A percentile compares a stretch with the other conserved stretches of the same genome.
These are phyloP conservation scores for Sanguinoderma infundibulare DNA, from an alignment of 1,284 basidiomycete genomes.

Conservation along the genomic window DNA sequence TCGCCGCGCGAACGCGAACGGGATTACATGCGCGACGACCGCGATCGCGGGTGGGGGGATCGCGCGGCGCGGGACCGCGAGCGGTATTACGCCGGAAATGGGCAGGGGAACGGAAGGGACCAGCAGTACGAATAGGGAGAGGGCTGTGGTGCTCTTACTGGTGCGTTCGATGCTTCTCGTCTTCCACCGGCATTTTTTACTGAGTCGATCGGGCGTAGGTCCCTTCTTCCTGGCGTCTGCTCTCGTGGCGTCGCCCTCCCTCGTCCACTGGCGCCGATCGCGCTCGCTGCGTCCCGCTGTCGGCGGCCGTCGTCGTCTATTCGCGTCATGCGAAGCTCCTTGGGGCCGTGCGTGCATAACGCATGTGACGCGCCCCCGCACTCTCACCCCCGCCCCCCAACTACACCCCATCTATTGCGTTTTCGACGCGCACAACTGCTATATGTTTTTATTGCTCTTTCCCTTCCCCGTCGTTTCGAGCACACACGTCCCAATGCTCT, in stretches of 20 bases:
- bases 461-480: constrained; percentile 1
- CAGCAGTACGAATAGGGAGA: constrained; percentile 21
- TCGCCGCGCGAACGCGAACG: constrained; percentile 5
- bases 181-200: constrained; percentile 2
- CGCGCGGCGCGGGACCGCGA: constrained; percentile 13
- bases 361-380: neutral
- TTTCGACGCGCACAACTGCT: neutral
- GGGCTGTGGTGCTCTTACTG: neutral
- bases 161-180: neutral
- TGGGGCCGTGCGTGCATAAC: neutral
- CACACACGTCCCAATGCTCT: neutral
- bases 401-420: neutral
- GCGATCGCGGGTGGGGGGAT: constrained; percentile 7
- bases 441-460: constrained; percentile 12
- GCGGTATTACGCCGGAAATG: constrained; percentile 16
- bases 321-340: neutral
- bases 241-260: neutral
- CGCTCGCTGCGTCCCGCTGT: neutral
- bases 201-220: constrained; percentile 1
- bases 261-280: neutral
- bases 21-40: constrained; percentile 4
- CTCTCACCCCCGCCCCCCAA: neutral
- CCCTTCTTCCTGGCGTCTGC: constrained; percentile 2
- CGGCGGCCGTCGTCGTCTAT: neutral
- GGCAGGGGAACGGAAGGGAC: constrained; percentile 18